Percentiles rank a stretch among this genome's conserved stretches.
These are phyloP conservation scores for Eimeria mitis DNA, from an alignment of 169 alveolate species.

Conservation along the genomic window DNA sequence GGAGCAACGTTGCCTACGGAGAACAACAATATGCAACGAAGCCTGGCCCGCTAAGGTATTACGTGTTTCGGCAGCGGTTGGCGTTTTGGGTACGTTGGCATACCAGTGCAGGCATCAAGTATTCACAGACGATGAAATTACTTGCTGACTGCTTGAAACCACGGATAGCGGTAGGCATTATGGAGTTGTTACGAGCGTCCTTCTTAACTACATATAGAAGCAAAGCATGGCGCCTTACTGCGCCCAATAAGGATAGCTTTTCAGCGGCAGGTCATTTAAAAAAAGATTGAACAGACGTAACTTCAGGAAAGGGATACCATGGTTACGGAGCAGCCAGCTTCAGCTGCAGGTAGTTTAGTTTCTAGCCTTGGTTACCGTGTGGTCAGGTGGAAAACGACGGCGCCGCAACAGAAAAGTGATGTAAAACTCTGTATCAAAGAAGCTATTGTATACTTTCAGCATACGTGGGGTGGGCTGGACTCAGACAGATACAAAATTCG, in stretches of 20 bases:
- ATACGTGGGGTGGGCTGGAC: too few species aligned
- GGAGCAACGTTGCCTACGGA: too few species aligned
- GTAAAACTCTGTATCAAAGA: too few species aligned
- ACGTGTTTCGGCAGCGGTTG: too few species aligned
- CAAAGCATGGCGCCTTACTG: not conserved
- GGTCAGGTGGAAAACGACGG: too few species aligned
- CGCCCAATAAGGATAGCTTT: not conserved
- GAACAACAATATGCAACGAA: too few species aligned
- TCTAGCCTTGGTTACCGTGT: too few species aligned
- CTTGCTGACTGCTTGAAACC: not conserved
- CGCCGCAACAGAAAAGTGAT: too few species aligned
- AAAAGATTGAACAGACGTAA: not conserved
- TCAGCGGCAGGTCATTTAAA: not conserved
- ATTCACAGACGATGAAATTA: not conserved
- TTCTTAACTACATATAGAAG: not conserved
- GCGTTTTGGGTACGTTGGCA: not conserved
- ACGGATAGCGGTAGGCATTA: not conserved
- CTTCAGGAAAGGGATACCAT: not conserved
- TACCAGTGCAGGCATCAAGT: not conserved
- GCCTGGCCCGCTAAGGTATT: too few species aligned
- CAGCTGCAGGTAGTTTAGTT: not conserved
- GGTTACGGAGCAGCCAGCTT: not conserved
- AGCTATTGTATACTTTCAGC: too few species aligned
- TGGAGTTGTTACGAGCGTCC: not conserved
- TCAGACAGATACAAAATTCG: too few species aligned